Evolutionary conservation across 768 basidiomycete species (phyloP), one percentile per base, ranked within the genome.

Genomic region (Lyophyllum shimeji): DNA sequence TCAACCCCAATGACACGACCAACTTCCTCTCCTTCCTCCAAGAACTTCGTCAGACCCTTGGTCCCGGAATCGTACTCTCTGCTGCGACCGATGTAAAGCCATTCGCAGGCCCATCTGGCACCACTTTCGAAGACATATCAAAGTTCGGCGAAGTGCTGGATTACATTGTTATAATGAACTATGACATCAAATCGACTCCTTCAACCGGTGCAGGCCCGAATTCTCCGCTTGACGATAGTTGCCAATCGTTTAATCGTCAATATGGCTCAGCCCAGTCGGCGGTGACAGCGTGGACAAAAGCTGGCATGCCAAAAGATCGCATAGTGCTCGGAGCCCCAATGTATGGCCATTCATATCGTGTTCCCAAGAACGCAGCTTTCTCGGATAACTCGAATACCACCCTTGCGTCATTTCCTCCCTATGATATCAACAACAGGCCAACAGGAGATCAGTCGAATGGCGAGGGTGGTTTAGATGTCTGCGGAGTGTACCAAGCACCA

Each of bases 241-340:
- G 95, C 67, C 83, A 84, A 0, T 70, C 85, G 37, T 61, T 77
- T 1, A 69, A 69, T 8, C 72, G 83, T 54, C 87, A 84, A 55
- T 71, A 74, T 40, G 93, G 93, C 3, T 95, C 93, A 48, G 95
- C 90, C 9, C 76, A 79, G 21, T 85, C 86, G 7, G 86, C 90
- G 3, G 80, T 98, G 43, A 67, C 74, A 8, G 80, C 83, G 2
- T 97, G 95, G 95, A 82, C 77, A 0, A 61, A 65, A 0, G 93
- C 93, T 37, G 90, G 90, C 11, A 86, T 98, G 71, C 89, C 93
- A 17, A 71, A 77, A 7, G 70, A 78, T 60, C 68, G 76, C 73
- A 86, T 96, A 55, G 83, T 93, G 25, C 82, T 98, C 7, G 95
- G 94, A 51, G 85, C 96, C 0, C 83, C 94, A 12, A 74, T 87